These are phyloP conservation scores for Rhizomucor pusillus DNA, from an alignment of 371 early-diverging fungal species.

Conservation along the genomic window DNA sequence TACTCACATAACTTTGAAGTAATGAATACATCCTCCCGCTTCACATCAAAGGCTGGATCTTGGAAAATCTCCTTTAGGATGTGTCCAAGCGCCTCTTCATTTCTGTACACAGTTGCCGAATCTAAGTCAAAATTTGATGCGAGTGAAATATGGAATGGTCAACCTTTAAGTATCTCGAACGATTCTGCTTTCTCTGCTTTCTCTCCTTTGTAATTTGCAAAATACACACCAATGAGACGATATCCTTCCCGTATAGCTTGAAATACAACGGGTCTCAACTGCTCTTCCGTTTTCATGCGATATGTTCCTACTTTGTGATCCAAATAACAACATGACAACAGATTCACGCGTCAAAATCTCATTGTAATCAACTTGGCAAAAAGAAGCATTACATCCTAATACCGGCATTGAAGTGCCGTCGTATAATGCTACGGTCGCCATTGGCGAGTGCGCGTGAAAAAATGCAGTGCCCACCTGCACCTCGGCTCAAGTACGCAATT, in stretches of 20 bases:
- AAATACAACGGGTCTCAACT: constrained; percentile 42
- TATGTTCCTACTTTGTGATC: constrained; percentile 63
- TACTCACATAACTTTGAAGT: constrained; percentile 87
- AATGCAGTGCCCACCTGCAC: no score
- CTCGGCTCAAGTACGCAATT: no score
- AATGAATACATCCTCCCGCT: constrained; percentile 87
- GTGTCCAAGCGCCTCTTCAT: constrained; percentile 81
- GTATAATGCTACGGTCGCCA: constrained; percentile 5
- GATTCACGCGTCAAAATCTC: not conserved
- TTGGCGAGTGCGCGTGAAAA: constrained; percentile 7
- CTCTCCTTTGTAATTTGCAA: not conserved
- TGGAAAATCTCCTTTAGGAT: constrained; percentile 63
- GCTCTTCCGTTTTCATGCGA: constrained; percentile 53
- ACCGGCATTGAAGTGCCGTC: constrained; percentile 17
- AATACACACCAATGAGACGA: constrained; percentile 61
- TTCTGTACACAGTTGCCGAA: constrained; percentile 79
- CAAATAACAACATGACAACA: no score
- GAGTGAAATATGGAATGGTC: no score
- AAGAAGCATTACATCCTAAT: constrained; percentile 12
- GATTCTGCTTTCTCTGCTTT: not conserved
- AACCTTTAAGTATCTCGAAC: no score
- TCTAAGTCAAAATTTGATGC: constrained; percentile 31
- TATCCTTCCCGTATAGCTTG: constrained; percentile 66
- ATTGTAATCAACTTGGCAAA: not conserved
- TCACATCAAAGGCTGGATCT: constrained; percentile 49